These are phyloP conservation scores for Avicennia marina DNA, from an alignment of 257 asterid species.

Conservation along the genomic window DNA sequence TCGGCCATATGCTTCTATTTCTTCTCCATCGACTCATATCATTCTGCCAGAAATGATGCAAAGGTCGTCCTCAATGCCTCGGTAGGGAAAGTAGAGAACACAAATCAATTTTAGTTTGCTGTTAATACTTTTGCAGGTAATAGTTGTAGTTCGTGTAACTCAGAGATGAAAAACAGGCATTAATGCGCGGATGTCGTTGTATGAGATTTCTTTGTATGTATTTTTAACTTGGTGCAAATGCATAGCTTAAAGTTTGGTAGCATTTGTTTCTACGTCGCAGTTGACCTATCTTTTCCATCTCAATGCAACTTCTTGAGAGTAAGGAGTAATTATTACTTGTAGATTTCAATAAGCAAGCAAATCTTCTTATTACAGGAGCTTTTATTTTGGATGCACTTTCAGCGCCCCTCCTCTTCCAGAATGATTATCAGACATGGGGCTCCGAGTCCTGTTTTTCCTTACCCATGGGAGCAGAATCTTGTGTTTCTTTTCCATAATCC, in stretches of 20 bases:
- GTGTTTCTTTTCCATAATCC: too few species aligned
- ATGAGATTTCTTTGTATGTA: slow-evolving; percentile 1
- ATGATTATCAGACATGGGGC: too few species aligned
- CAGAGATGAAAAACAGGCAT: slow-evolving; percentile 5
- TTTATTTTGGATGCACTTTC: too few species aligned
- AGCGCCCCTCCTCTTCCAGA: too few species aligned
- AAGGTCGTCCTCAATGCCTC: slow-evolving; percentile 53
- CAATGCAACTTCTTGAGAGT: too few species aligned
- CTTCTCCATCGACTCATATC: slow-evolving; percentile 30
- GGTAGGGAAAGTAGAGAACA: neutral
- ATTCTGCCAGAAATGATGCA: slow-evolving; percentile 27
- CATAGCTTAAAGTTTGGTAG: neutral
- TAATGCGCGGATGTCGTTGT: neutral
- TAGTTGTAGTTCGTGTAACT: slow-evolving; percentile 23
- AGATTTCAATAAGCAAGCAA: too few species aligned
- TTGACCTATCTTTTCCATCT: too few species aligned
- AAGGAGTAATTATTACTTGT: too few species aligned
- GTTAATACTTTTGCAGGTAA: slow-evolving; percentile 31
- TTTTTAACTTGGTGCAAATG: neutral
- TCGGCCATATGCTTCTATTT: slow-evolving; percentile 52
- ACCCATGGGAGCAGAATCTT: too few species aligned
- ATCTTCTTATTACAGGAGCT: too few species aligned
- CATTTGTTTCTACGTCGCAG: too few species aligned
- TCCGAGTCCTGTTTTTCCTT: too few species aligned
- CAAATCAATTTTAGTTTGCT: neutral